These are phyloP conservation scores for Periglandula ipomoeae DNA, from an alignment of 2,329 filamentous ascomycete genomes.

Conservation along the genomic window DNA sequence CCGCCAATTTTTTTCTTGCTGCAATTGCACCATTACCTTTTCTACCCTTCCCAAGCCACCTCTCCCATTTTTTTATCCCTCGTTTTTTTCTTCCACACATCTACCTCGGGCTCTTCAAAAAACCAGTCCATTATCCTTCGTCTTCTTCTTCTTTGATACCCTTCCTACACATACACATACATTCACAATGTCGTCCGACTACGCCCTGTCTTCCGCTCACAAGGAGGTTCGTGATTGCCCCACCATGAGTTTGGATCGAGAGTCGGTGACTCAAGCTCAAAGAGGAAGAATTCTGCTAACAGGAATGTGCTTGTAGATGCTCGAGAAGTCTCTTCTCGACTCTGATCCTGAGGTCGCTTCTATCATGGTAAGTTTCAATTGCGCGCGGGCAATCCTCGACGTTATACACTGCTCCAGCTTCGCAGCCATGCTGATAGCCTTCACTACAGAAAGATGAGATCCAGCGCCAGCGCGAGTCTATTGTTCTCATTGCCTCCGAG, in stretches of 20 bases:
- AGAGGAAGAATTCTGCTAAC: too few relatives aligned
- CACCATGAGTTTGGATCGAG: slow-evolving; percentile 12
- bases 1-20: background rate
- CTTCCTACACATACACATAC: slow-evolving; percentile 4
- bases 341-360: slow-evolving; percentile 88
- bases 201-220: slow-evolving; percentile 45
- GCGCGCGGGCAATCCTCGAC: background rate
- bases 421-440: slow-evolving; percentile 19
- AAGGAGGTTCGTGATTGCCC: slow-evolving; percentile 38
- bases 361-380: slow-evolving; percentile 69
- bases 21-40: slow-evolving; percentile 2
- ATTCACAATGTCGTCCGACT: slow-evolving; percentile 34
- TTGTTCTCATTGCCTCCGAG: slow-evolving; percentile 97
- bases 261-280: slow-evolving; percentile 9
- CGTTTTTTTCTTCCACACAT: slow-evolving; percentile 1
- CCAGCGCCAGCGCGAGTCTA: slow-evolving; percentile 94
- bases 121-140: background rate
- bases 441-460: slow-evolving; percentile 70
- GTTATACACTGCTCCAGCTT: background rate
- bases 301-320: slow-evolving; percentile 54
- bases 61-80: background rate
- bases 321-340: slow-evolving; percentile 89
- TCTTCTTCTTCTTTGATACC: slow-evolving; percentile 2
- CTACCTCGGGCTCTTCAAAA: background rate
- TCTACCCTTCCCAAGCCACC: slow-evolving; percentile 3